Evolutionary conservation across 345 rosid species (phyloP).

Genomic region (Camelina sativa): DNA sequence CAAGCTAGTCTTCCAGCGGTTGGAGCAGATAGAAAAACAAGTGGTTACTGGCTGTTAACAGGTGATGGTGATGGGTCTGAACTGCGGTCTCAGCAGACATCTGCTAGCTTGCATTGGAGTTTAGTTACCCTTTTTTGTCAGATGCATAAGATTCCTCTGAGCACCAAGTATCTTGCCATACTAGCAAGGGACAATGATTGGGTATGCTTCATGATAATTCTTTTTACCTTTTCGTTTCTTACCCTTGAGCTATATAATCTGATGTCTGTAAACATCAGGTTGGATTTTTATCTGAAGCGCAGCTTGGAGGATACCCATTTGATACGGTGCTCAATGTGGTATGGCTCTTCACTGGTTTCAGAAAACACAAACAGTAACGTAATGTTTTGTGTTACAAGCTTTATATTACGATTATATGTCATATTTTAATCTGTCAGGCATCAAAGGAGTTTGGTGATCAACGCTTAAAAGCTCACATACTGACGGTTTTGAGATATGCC

Average conservation of each 20-base stretch:
- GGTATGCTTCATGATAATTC: constrained; percentile 57
- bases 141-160: constrained; percentile 88
- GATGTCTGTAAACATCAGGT: constrained; percentile 61
- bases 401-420: constrained; percentile 32
- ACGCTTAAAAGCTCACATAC: constrained; percentile 82
- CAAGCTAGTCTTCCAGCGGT: constrained; percentile 84
- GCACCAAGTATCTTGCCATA: constrained; percentile 88
- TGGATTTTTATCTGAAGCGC: constrained; percentile 96
- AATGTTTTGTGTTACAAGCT: constrained; percentile 19
- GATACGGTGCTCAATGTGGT: constrained; percentile 82
- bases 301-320: constrained; percentile 88
- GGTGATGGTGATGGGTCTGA: constrained; percentile 90
- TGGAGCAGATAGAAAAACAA: constrained; percentile 66
- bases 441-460: constrained; percentile 84
- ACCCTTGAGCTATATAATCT: constrained; percentile 22
- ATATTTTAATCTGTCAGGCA: constrained; percentile 60
- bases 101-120: constrained; percentile 89
- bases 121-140: constrained; percentile 86
- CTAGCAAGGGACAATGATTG: constrained; percentile 98
- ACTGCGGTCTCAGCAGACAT: constrained; percentile 83
- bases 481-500: constrained; percentile 84
- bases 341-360: constrained; percentile 45
- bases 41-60: constrained; percentile 90
- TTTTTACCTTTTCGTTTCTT: constrained; percentile 26
- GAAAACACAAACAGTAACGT: constrained; percentile 24